Conservation (phyloP, 1,284 basidiomycete species). For the Agroathelia rolfsii region DNA sequence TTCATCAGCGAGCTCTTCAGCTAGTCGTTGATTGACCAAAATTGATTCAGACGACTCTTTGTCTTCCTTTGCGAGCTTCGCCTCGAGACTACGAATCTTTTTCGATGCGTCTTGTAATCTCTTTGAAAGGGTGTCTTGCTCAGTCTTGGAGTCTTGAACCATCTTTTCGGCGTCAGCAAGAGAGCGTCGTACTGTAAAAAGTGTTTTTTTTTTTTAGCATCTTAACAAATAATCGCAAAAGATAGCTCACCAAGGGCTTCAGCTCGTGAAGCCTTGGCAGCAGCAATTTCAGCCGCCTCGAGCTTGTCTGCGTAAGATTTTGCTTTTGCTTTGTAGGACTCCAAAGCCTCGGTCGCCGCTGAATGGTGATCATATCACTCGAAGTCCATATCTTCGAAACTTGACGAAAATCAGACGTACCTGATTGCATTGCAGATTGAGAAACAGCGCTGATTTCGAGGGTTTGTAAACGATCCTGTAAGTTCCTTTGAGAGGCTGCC, state of each 20-base stretch:
- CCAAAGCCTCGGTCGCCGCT: conserved; percentile 53
- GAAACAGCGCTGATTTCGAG: conserved; percentile 53
- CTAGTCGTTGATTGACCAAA: conserved; percentile 50
- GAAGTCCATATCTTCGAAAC: no score
- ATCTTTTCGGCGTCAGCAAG: conserved; percentile 57
- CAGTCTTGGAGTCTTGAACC: conserved; percentile 39
- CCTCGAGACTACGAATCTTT: conserved; percentile 51
- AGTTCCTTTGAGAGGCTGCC: conserved; percentile 47
- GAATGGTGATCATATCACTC: conserved; percentile 57
- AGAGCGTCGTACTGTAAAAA: conserved; percentile 44
- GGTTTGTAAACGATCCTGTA: conserved; percentile 57
- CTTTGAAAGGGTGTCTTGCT: conserved; percentile 45
- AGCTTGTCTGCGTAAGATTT: conserved; percentile 51
- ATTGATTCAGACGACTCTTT: conserved; percentile 60
- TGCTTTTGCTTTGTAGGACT: conserved; percentile 57
- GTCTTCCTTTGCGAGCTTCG: conserved; percentile 58
- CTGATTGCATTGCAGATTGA: conserved; percentile 49
- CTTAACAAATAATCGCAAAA: conserved; percentile 3
- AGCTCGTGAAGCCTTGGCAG: conserved; percentile 52
- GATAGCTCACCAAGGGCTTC: conserved; percentile 47
- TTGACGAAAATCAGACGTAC: conserved; percentile 24
- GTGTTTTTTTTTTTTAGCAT: conserved; percentile 10
- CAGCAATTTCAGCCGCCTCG: conserved; percentile 61
- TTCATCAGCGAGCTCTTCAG: conserved; percentile 69
- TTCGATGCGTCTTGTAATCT: conserved; percentile 42